Evolutionary conservation across 2,329 filamentous ascomycete species (phyloP).

Genomic region (Fusarium subtropicale): DNA sequence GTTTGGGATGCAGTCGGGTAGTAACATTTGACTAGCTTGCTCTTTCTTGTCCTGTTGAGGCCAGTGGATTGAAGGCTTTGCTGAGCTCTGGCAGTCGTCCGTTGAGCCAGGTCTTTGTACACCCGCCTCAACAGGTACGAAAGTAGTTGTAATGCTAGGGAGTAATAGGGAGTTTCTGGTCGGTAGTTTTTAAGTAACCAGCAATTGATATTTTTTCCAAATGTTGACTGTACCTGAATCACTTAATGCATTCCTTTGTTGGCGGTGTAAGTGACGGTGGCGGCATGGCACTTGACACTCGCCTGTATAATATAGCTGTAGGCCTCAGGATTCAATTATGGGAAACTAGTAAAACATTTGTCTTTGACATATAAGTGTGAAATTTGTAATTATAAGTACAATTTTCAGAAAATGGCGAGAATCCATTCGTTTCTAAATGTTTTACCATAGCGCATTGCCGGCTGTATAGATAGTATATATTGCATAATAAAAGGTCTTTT

Average conservation of each 20-base stretch:
- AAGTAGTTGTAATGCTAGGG: constrained; percentile 21
- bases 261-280: background rate
- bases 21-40: background rate
- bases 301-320: background rate
- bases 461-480: background rate
- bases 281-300: background rate
- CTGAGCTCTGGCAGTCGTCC: background rate
- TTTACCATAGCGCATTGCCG: background rate
- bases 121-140: constrained; percentile 11
- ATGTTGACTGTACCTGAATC: background rate
- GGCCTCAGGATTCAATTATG: background rate
- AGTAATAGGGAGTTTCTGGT: constrained; percentile 28
- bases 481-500: accelerated
- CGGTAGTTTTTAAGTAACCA: constrained; percentile 22
- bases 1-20: background rate
- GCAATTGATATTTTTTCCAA: constrained; percentile 14
- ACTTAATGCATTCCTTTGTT: background rate
- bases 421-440: background rate
- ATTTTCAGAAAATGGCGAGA: no score
- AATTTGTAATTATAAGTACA: background rate
- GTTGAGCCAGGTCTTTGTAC: background rate
- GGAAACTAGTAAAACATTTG: background rate
- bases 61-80: background rate
- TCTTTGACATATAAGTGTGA: background rate
- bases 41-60: constrained; percentile 13